Base-by-base conservation (phyloP, 768 basidiomycete species). In the Podaxis mareebaensis region DNA sequence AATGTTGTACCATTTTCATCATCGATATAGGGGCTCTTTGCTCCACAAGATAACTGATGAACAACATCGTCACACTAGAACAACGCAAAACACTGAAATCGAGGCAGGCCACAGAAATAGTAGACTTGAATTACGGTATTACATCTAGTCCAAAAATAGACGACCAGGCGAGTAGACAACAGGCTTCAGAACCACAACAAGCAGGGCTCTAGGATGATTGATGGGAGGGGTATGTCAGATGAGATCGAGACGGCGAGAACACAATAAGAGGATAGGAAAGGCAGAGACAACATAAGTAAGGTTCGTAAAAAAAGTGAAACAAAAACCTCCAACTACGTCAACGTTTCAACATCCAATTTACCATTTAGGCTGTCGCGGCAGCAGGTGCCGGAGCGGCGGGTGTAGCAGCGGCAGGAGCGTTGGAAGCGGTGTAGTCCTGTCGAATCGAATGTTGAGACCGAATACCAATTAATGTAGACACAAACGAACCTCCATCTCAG, bases 401-500 rank as follows among this genome's bases (percentile, higher is more conserved):
- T 7, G 59, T 4, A 24, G 59, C 59, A 22, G 60, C 40, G n/a
- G 61, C 53, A 49, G 61, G 61, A 3, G 61, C 61, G 36, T 62
- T 62, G 2, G 53, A 10, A 30, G 61, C 53, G 20, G 61, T 62
- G 26, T 62, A 62, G 20, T 62, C 61, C 61, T 62, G 8, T 36
- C 10, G 2, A 12, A 3, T 12, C 49, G 11, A 51, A 15, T 2
- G 24, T 51, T 12, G 22, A 51, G 20, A 24, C 13, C 22, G 12
- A 51, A 12, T 13, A 20, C 3, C 28, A 3, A 13, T 10, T 30
- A 44, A 4, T 59, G 7, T 15, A 24, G 12, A 13, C 17, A 36
- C 15, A 30, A 10, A 70, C 78, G 30, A 64, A 96, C 96, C 85
- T 92, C 92, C 96, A 99, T 99, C 82, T 99, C 96, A 7, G 96